phyloP scores from a whole-genome alignment of 2,329 filamentous ascomycete species.

The Paracorniculantispora psalliotae region DNA sequence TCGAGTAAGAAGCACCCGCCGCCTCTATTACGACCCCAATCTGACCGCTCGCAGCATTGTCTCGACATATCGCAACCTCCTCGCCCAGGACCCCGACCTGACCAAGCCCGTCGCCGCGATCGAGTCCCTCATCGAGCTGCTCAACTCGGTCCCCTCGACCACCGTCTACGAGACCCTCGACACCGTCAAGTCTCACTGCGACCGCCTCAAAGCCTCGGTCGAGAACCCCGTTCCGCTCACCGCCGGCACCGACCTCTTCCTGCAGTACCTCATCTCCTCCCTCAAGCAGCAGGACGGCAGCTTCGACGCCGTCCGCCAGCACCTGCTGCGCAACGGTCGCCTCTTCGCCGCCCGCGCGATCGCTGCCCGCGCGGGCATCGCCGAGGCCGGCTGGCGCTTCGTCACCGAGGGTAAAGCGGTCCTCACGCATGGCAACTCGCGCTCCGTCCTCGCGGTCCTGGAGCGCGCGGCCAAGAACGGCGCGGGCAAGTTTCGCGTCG shows the following conservation, averaged over 20 bases:
- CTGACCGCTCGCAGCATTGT: slow-evolving; percentile 43
- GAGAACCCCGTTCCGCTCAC: slow-evolving; percentile 87
- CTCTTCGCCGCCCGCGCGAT: slow-evolving; percentile 85
- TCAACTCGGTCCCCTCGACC: slow-evolving; percentile 71
- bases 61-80: slow-evolving; percentile 48
- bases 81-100: slow-evolving; percentile 68
- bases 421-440: slow-evolving; percentile 83
- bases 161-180: slow-evolving; percentile 94
- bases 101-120: slow-evolving; percentile 96
- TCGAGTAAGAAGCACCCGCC: slow-evolving; percentile 27
- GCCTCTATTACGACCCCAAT: neutral
- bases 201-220: slow-evolving; percentile 70
- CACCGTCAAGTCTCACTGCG: slow-evolving; percentile 71
- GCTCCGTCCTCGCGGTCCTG: slow-evolving; percentile 76
- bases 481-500: slow-evolving; percentile 70
- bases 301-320: slow-evolving; percentile 77
- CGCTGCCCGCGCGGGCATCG: slow-evolving; percentile 77
- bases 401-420: slow-evolving; percentile 74
- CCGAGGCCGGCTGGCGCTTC: slow-evolving; percentile 70
- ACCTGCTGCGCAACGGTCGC: slow-evolving; percentile 79
- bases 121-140: slow-evolving; percentile 81
- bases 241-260: slow-evolving; percentile 92
- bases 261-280: slow-evolving; percentile 81
- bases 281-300: slow-evolving; percentile 50
- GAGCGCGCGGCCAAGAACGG: slow-evolving; percentile 56